phyloP scores from a whole-genome alignment of 73 alveolate genomes.

The Paramecium pentaurelia region DNA sequence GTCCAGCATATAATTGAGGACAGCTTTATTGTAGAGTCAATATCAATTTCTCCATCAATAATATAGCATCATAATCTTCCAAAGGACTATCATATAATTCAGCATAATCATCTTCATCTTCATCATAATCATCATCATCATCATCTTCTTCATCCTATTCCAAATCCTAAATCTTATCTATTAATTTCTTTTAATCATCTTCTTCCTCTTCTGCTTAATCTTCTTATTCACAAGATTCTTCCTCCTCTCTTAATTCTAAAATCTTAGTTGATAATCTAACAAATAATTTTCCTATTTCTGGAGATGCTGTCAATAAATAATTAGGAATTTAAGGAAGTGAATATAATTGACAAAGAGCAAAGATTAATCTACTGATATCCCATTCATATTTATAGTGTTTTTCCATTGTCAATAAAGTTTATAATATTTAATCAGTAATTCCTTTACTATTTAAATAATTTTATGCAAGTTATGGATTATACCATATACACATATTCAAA shows the following conservation, averaged over 20 bases:
- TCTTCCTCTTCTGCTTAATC: constrained; percentile 63
- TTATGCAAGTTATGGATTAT: constrained; percentile 64
- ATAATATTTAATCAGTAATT: constrained; percentile 49
- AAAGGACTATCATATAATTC: constrained; percentile 68
- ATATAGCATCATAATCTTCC: constrained; percentile 50
- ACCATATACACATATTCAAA: constrained; percentile 72
- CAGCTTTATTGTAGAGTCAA: neutral
- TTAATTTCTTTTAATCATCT: constrained; percentile 23
- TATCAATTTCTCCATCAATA: neutral
- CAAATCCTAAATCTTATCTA: constrained; percentile 17
- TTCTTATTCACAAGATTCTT: constrained; percentile 64
- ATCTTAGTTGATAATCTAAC: constrained; percentile 57
- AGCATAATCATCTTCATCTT: constrained; percentile 51
- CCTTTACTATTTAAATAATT: constrained; percentile 33
- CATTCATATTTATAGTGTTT: constrained; percentile 65
- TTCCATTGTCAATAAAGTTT: constrained; percentile 29
- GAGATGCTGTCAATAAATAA: constrained; percentile 19
- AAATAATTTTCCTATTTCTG: constrained; percentile 58
- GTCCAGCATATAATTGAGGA: neutral
- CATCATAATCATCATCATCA: constrained; percentile 52
- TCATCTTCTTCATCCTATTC: constrained; percentile 59
- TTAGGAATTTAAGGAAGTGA: constrained; percentile 60
- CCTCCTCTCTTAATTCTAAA: constrained; percentile 62
- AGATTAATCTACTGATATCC: constrained; percentile 65
- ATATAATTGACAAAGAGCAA: constrained; percentile 61